phyloP scores from a whole-genome alignment of 2,329 filamentous ascomycete species.

The Xylaria sp. region DNA sequence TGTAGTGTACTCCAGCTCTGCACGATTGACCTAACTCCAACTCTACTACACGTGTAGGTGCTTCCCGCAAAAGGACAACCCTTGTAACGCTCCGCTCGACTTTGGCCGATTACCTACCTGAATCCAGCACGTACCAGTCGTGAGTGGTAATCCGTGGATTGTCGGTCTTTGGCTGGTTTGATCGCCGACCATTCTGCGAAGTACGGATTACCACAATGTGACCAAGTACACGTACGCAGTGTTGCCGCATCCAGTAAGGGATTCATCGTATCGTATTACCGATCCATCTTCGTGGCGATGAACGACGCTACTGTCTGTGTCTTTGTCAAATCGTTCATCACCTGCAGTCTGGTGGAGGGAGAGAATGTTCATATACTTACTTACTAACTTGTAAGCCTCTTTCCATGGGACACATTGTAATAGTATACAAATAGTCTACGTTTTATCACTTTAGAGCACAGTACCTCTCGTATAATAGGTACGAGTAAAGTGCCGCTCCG shows the following conservation, averaged over 20 bases:
- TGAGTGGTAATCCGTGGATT: slow-evolving; percentile 9
- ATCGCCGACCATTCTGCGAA: slow-evolving; percentile 43
- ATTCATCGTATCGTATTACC: slow-evolving; percentile 3
- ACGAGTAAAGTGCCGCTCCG: background rate
- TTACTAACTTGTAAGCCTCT: background rate
- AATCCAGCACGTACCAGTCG: background rate
- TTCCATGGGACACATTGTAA: background rate
- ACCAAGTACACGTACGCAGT: slow-evolving; percentile 9
- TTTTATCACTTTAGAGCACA: background rate
- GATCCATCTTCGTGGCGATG: background rate
- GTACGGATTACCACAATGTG: background rate
- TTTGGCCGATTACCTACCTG: slow-evolving; percentile 16
- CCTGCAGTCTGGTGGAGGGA: too few relatives aligned
- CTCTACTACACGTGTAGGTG: background rate
- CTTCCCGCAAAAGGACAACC: slow-evolving; percentile 1
- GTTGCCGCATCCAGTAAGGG: slow-evolving; percentile 19
- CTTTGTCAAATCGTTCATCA: background rate
- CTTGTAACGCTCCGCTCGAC: slow-evolving; percentile 12
- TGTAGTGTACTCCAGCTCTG: background rate
- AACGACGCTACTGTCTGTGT: background rate
- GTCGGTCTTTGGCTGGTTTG: slow-evolving; percentile 38
- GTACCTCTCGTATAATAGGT: background rate
- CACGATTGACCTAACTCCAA: slow-evolving; percentile 21
- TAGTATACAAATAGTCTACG: background rate
- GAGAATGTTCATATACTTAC: too few relatives aligned